These are phyloP conservation scores for Actinomortierella wolfii DNA, from an alignment of 371 early-diverging fungal species.

Conservation along the genomic window DNA sequence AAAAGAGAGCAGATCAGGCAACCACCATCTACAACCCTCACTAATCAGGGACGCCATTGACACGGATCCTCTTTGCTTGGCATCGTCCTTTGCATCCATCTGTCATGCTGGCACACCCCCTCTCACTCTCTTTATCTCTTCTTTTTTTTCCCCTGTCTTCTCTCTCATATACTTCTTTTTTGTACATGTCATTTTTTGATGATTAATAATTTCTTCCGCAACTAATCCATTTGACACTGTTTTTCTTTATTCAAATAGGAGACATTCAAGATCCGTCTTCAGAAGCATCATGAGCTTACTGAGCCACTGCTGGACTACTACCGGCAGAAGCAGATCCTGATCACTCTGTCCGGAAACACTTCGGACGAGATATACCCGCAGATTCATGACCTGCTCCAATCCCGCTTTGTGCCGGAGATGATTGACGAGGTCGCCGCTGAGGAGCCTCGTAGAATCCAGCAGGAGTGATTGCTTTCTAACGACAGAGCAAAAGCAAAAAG, in stretches of 20 bases:
- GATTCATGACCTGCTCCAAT: constrained; percentile 51
- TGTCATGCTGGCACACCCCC: too few species aligned
- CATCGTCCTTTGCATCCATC: too few species aligned
- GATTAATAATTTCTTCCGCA: too few species aligned
- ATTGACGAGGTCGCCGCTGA: constrained; percentile 16
- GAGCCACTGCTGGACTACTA: constrained; percentile 86
- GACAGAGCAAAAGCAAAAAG: background rate
- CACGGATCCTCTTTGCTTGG: too few species aligned
- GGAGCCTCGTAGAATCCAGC: background rate
- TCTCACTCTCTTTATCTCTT: too few species aligned
- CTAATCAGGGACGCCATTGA: too few species aligned
- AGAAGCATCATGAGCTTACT: constrained; percentile 76
- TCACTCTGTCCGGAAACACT: constrained; percentile 73
- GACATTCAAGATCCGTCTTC: constrained; percentile 78
- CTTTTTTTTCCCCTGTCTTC: background rate
- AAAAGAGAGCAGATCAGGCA: too few species aligned
- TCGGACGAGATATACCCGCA: constrained; percentile 92
- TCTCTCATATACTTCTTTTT: background rate
- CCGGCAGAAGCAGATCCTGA: constrained; percentile 59
- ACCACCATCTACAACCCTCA: too few species aligned
- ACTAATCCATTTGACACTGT: too few species aligned
- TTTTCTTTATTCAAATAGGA: constrained; percentile 52
- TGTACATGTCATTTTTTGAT: too few species aligned
- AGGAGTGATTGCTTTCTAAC: too few species aligned
- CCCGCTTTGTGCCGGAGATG: constrained; percentile 36